A percentile compares a stretch with the other conserved stretches of the same genome.
phyloP scores from a whole-genome alignment of 2,329 filamentous ascomycete genomes.

The Penicillium sp. region DNA sequence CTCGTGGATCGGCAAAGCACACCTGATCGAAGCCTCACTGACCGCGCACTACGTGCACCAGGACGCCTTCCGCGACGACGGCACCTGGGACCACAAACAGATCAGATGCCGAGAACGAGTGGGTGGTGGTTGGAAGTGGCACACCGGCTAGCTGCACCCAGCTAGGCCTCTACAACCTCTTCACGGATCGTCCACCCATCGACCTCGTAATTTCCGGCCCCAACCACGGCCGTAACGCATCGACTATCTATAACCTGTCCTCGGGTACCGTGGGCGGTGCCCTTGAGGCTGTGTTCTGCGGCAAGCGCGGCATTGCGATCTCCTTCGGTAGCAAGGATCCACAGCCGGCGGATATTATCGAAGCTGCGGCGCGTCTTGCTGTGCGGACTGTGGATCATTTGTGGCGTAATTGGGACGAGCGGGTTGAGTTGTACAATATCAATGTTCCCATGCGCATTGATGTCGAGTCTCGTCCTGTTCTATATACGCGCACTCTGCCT shows the following conservation, averaged over 20 bases:
- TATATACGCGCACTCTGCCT: conserved; percentile 75
- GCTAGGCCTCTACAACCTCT: conserved; percentile 71
- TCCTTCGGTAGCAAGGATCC: conserved; percentile 77
- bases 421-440: conserved; percentile 74
- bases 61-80: conserved; percentile 50
- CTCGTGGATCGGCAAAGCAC: conserved; percentile 94
- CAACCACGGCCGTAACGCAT: conserved; percentile 74
- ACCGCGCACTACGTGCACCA: conserved; percentile 73
- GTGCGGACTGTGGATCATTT: conserved; percentile 72
- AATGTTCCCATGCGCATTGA: conserved; percentile 77
- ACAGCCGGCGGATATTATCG: conserved; percentile 70
- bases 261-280: conserved; percentile 72
- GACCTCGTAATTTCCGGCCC: conserved; percentile 72
- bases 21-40: conserved; percentile 80
- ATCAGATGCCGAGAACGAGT: conserved; percentile 57
- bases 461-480: conserved; percentile 61
- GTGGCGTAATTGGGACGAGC: conserved; percentile 61
- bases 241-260: conserved; percentile 68
- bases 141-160: conserved; percentile 72
- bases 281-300: conserved; percentile 66
- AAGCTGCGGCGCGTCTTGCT: conserved; percentile 63
- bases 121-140: conserved; percentile 66
- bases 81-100: conserved; percentile 44
- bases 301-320: conserved; percentile 65
- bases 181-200: conserved; percentile 60